phyloP scores from a whole-genome alignment of 768 basidiomycete species.

The Panaeolus cyanescens region DNA sequence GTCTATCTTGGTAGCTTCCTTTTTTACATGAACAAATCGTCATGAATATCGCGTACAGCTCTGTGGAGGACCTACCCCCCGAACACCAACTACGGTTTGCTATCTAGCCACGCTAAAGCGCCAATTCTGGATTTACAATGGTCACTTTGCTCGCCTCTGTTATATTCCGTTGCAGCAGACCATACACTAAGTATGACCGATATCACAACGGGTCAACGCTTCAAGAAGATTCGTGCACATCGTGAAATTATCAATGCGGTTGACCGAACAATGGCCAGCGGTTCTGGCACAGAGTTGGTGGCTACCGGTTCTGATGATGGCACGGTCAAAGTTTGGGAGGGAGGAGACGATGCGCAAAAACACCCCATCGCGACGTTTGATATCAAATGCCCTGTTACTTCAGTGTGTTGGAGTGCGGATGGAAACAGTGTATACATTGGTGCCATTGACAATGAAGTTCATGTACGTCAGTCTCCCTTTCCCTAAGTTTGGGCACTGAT shows the following conservation, averaged over 20 bases:
- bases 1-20: constrained; percentile 25
- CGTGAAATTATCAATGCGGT: constrained; percentile 89
- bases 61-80: constrained; percentile 92
- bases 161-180: constrained; percentile 92
- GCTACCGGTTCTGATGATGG: constrained; percentile 93
- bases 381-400: constrained; percentile 87
- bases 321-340: constrained; percentile 90
- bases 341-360: constrained; percentile 73
- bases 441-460: constrained; percentile 94
- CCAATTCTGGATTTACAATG: constrained; percentile 93
- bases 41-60: constrained; percentile 41
- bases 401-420: constrained; percentile 91
- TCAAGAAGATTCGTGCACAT: constrained; percentile 84
- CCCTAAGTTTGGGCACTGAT: background rate
- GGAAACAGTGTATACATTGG: constrained; percentile 89
- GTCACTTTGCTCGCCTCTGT: constrained; percentile 69
- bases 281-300: constrained; percentile 82
- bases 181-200: constrained; percentile 78
- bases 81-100: constrained; percentile 88
- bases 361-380: constrained; percentile 79
- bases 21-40: background rate
- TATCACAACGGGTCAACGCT: constrained; percentile 80
- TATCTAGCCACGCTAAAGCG: constrained; percentile 84
- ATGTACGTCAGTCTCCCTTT: constrained; percentile 54
- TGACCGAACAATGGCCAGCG: constrained; percentile 83